Base-by-base conservation (phyloP, 108 stramenopile genomes). In the Nitzschia sp. region DNA sequence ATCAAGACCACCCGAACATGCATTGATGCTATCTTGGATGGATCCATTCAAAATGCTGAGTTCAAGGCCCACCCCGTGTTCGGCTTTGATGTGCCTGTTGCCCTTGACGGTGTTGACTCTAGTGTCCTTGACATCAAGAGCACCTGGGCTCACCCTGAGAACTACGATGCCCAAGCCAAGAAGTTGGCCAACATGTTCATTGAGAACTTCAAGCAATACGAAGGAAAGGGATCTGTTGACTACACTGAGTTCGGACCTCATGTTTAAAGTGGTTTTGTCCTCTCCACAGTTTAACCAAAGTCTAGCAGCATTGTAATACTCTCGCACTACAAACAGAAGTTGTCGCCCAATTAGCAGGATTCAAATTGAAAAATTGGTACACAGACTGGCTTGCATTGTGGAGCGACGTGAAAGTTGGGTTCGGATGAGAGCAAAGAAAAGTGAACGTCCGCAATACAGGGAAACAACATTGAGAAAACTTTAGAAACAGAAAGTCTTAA, bases 1-100 rank as follows among this genome's bases (percentile, higher is more conserved):
- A 97, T 98, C 84, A 91, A 96, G 76, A 95, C 88, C 22, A 98
- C 98, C 12, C 87, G 98, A 42, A 79, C 89, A 14, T 97, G 96
- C 76, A 86, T 98, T 24, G 81, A 97, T 80, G 94, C 95, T 15
- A 96, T 98, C 53, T 75, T 98, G 53, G 89, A 97, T 77, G 98
- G 98, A 50, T 82, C 86, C 60, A 92, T 95, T 72, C 67, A 89
- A 46, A 75, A 91, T 51, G 80, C 95, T 8, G 79, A 82, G 40
- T 94, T 89, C 76, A 59, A 53, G 37, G 80, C 73, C 54, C 94
- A 97, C 65, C 80, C 86, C 8, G 65, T 92, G 26, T 98, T 98
- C 84, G 95, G 95, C 17, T 94, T 96, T 74, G 83, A 95, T 40
- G 82, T 98, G 41, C 98, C 98, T 19, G 79, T 65, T 41, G 73